Conservation (phyloP, 2,329 filamentous ascomycete genomes). For the Aspergillus arachidicola region DNA sequence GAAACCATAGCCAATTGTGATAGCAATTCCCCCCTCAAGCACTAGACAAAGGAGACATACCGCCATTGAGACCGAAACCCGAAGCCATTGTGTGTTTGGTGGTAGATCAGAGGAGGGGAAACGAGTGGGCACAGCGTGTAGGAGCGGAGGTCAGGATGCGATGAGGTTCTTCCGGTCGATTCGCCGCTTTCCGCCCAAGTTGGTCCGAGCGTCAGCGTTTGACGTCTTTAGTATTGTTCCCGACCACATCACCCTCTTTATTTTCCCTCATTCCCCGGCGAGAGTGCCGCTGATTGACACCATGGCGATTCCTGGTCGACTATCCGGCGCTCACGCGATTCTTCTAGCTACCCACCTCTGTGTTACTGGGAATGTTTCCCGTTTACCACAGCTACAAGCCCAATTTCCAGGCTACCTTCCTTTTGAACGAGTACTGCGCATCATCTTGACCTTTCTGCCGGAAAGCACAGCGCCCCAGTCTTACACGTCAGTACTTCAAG, state of each 20-base stretch:
- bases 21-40: slow-evolving; percentile 2
- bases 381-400: slow-evolving; percentile 55
- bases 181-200: slow-evolving; percentile 25
- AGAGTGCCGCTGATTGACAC: slow-evolving; percentile 15
- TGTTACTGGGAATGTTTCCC: slow-evolving; percentile 55
- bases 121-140: slow-evolving; percentile 26
- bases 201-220: slow-evolving; percentile 23
- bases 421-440: slow-evolving; percentile 58
- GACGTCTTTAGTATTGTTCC: slow-evolving; percentile 15
- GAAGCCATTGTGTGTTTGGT: slow-evolving; percentile 48
- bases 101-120: slow-evolving; percentile 25
- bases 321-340: slow-evolving; percentile 60
- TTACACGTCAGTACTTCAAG: slow-evolving; percentile 53
- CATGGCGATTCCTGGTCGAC: slow-evolving; percentile 42
- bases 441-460: slow-evolving; percentile 64
- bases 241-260: slow-evolving; percentile 31
- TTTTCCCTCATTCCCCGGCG: slow-evolving; percentile 7
- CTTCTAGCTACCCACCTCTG: slow-evolving; percentile 61
- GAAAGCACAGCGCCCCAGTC: slow-evolving; percentile 56
- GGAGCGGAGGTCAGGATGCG: slow-evolving; percentile 32
- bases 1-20: slow-evolving; percentile 18
- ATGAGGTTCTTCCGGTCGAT: slow-evolving; percentile 33
- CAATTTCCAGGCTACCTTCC: slow-evolving; percentile 51
- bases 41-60: slow-evolving; percentile 38
- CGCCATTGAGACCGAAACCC: slow-evolving; percentile 58